Evolutionary conservation across 169 alveolate species (phyloP), one percentile per base, ranked within the genome.

Genomic region (Ichthyophthirius multifiliis): DNA sequence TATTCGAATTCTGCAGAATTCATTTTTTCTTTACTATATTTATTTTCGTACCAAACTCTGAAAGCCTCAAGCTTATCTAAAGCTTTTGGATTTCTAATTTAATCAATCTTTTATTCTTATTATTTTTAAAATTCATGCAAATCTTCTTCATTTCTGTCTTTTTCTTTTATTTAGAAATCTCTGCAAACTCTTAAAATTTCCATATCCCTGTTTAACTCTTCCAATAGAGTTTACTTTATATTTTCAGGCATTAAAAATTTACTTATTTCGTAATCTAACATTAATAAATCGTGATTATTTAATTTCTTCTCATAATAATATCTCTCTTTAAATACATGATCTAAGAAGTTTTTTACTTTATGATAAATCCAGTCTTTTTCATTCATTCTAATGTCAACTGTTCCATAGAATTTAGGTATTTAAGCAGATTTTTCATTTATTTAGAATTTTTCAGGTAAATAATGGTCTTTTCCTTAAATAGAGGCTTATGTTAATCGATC

Each of bases 1-100:
- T 27, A 20, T 55, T 55, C 71, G 6, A 55, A 16, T 20, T 55
- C 71, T 4, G 41, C 71, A 55, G 71, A 18, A 6, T 9, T 55
- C 7, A 39, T 34, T 13, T 55, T 39, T 55, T 23, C 13, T 4
- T 27, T 16, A 4, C 23, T 16, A 18, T 10, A 55, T n/a, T 55
- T 55, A 27, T 55, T 13, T 55, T 55, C 71, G 23, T 39, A 27
- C 71, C 71, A 55, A 55, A 55, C 31, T 27, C 71, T 34, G 71
- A 55, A 55, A 23, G 71, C 71, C 7, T 55, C 31, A 27, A 55
- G 31, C 31, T 55, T 55, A 27, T 55, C 71, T 27, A 55, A 13
- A 55, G 71, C 71, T 27, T 55, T 55, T 12, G 71, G 71, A 55
- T 55, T 55, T 55, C 71, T 55, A 6, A 55, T 55, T 55, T 55